Base-by-base conservation (phyloP, 164 flowering plant genomes). In the Warburgia ugandensis region DNA sequence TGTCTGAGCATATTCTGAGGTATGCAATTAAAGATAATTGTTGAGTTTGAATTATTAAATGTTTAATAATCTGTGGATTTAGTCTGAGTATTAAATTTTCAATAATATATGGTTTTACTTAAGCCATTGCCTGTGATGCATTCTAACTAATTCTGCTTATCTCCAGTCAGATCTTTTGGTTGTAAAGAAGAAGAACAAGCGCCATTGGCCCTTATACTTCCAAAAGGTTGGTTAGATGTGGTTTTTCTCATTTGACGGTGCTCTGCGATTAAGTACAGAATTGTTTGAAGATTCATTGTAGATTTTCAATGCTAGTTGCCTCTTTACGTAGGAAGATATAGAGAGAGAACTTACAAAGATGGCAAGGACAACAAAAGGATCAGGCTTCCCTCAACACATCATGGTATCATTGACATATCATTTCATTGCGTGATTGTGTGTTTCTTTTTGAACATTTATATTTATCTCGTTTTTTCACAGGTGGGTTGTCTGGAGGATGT, bases 401-500 rank as follows among this genome's bases (percentile, higher is more conserved):
- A 60, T 81, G 89, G 96, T 91, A 90, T n/a, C n/a, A n/a, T n/a
- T n/a, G n/a, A n/a, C n/a, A n/a, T n/a, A n/a, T n/a, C n/a, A n/a
- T n/a, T n/a, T n/a, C n/a, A n/a, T n/a, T n/a, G n/a, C n/a, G n/a
- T n/a, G n/a, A n/a, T n/a, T n/a, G n/a, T n/a, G 7, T 16, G 16
- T 20, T 28, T 31, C 11, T 25, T 42, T 47, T 31, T 41, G 26
- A n/a, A 14, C 17, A n/a, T 13, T 45, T 9, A 12, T 14, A 25
- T 3, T 8, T 13, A 13, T n/a, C 7, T 17, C n/a, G 3, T 47
- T 45, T 38, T 50, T 45, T 7, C 55, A 56, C 75, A 88, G 99
- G 99, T 92, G 14, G 97, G 97, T 28, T 78, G 86, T 62, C 61
- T 94, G 63, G 99, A 94, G 68, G 92, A 89, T 66, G 96, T 94